Percentiles rank a stretch among this genome's conserved stretches.
Evolutionary conservation across 2,329 filamentous ascomycete species (phyloP).

Genomic region (Didymella lethalis): DNA sequence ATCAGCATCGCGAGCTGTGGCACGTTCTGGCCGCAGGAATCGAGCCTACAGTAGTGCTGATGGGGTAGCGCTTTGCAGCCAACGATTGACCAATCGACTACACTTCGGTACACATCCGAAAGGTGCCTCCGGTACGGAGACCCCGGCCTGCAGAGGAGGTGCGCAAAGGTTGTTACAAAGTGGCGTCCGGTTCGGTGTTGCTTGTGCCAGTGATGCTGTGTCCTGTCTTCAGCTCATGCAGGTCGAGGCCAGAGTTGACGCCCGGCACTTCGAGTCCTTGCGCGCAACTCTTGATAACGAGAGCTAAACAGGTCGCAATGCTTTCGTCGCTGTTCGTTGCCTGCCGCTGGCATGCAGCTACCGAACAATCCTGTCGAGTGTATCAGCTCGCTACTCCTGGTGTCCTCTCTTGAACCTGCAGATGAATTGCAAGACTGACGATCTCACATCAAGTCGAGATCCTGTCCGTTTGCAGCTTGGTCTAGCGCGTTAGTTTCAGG

Average conservation of each 20-base stretch:
- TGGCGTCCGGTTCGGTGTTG: conserved; percentile 3
- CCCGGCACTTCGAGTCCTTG: neutral
- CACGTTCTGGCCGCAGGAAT: conserved; percentile 6
- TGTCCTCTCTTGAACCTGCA: neutral
- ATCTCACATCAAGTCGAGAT: conserved; percentile 9
- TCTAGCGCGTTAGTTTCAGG: conserved; percentile 13
- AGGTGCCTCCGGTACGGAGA: neutral
- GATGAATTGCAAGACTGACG: neutral
- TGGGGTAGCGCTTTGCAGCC: neutral
- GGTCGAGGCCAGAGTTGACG: neutral
- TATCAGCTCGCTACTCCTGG: neutral
- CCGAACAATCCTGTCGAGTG: neutral
- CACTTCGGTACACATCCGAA: conserved; percentile 14
- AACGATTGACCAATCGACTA: conserved; percentile 5
- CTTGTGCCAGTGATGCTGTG: neutral
- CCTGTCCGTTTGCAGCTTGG: conserved; percentile 9
- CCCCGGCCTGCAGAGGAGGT: neutral
- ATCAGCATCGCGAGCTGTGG: neutral
- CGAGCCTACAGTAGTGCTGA: conserved; percentile 13
- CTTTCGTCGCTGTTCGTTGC: neutral
- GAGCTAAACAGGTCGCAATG: neutral
- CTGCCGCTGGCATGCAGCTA: conserved; percentile 6
- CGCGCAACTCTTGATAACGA: neutral
- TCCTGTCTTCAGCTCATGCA: conserved; percentile 6
- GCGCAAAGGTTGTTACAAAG: neutral